Conservation (phyloP, 225 moss, liverwort and hornwort species). For the Straminergon stramineum region DNA sequence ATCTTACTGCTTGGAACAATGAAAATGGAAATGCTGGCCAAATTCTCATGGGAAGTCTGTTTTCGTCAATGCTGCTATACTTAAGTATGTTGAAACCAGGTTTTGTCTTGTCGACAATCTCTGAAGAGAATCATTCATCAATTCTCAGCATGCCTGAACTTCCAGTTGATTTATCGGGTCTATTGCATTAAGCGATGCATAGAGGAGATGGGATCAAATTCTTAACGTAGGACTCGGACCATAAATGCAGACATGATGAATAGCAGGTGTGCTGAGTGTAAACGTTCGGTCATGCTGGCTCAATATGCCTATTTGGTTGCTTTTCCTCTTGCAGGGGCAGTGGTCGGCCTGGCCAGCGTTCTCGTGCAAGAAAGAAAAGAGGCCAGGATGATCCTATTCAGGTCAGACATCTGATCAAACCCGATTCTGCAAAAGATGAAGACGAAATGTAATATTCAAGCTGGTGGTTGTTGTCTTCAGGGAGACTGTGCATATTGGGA, state of each 20-base stretch:
- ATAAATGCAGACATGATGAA: neutral
- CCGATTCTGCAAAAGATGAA: neutral
- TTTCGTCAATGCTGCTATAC: neutral
- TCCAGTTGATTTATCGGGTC: neutral
- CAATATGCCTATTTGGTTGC: neutral
- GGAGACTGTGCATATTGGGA: neutral
- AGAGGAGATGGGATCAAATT: neutral
- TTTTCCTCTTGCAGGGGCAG: slow-evolving; percentile 24
- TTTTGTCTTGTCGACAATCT: neutral
- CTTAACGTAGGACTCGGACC: neutral
- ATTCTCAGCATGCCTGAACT: neutral
- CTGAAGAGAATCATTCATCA: neutral
- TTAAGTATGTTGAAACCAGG: neutral
- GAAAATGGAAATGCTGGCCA: neutral
- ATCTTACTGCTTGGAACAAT: neutral
- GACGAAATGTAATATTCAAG: neutral
- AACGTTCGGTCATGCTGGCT: neutral
- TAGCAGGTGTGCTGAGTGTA: neutral
- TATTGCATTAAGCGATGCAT: neutral
- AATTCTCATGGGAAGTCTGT: neutral
- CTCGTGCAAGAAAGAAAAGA: slow-evolving; percentile 24
- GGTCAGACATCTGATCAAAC: neutral
- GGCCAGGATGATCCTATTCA: slow-evolving; percentile 35
- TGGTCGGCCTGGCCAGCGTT: slow-evolving; percentile 9
- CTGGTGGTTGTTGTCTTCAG: neutral